Base-by-base conservation (phyloP, 2,329 filamentous ascomycete species). In the Diplodia mutila region DNA sequence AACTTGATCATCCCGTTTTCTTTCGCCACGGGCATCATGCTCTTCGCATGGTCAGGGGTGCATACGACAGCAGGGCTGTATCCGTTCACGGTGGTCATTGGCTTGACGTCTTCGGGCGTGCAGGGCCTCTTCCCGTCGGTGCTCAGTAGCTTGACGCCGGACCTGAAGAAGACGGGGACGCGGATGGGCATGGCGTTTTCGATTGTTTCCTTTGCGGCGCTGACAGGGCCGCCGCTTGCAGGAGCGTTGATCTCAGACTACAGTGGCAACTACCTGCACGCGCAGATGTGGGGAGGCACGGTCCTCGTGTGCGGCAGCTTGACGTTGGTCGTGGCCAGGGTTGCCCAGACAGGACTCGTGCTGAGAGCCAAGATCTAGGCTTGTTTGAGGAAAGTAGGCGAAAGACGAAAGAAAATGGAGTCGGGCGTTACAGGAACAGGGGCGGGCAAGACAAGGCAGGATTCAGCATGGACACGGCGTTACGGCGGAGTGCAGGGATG, bases 181-280 rank as follows among this genome's bases (percentile, higher is more conserved):
- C 72, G 76, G 49, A 77, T 77, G 73, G 77, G 77, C 3, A 79
- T 79, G 76, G 75, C 73, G 1, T 78, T 78, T 65, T 77, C 73
- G 4, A 73, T 78, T 53, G 76, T 78, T 29, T 75, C 73, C n/a
- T 73, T 79, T 49, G 74, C 75, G 21, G 74, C 73, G 27, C 72
- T 79, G 63, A 77, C 75, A 2, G 77, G 77, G 2, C 74, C 75
- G 27, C 77, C 77, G 32, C 61, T 79, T n/a, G 77, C 76, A 1
- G 77, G 77, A 2, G 76, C 76, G 4, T 68, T 78, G 34, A 77
- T 78, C 11, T 73, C 76, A 54, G 65, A 68, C 9, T 57, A 73
- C 65, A 69, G 69, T 4, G 76, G 76, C 11, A 71, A 59, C 54
- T 78, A 78, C 54, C 73, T 73, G 12, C 73, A 74, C 65, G 76